phyloP scores from a whole-genome alignment of 1,284 basidiomycete genomes.

The Ceratobasidium theobromae region DNA sequence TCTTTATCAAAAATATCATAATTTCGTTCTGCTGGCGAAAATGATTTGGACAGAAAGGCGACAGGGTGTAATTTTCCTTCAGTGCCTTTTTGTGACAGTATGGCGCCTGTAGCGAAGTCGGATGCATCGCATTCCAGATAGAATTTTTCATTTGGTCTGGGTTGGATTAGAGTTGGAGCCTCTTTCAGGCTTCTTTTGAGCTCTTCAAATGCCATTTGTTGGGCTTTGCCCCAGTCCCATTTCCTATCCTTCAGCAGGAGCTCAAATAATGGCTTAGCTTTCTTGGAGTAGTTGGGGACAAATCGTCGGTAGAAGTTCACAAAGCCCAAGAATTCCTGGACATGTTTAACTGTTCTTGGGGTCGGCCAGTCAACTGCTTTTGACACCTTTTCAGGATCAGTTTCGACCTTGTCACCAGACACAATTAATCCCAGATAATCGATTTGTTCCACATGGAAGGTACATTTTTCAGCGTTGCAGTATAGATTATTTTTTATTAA shows the following conservation, averaged over 20 bases:
- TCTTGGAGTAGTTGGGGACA: slow-evolving; percentile 40
- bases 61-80: slow-evolving; percentile 5
- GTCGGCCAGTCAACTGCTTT: slow-evolving; percentile 40
- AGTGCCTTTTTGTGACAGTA: not conserved
- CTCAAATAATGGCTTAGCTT: slow-evolving; percentile 37
- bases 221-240: not conserved
- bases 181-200: not conserved
- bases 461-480: not conserved
- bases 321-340: slow-evolving; percentile 43
- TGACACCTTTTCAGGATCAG: slow-evolving; percentile 41
- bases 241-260: slow-evolving; percentile 36
- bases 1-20: slow-evolving; percentile 39
- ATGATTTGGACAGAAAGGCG: slow-evolving; percentile 3
- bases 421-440: slow-evolving; percentile 37
- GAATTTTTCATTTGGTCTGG: not conserved
- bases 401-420: slow-evolving; percentile 15
- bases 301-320: slow-evolving; percentile 44
- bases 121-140: slow-evolving; percentile 30
- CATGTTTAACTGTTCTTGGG: slow-evolving; percentile 38
- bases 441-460: slow-evolving; percentile 39
- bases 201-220: not conserved
- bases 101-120: not conserved
- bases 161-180: not conserved
- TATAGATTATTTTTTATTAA: not conserved
- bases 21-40: slow-evolving; percentile 40